Conservation (phyloP, 805 yeast species). For the Myxozyma nipponensis region DNA sequence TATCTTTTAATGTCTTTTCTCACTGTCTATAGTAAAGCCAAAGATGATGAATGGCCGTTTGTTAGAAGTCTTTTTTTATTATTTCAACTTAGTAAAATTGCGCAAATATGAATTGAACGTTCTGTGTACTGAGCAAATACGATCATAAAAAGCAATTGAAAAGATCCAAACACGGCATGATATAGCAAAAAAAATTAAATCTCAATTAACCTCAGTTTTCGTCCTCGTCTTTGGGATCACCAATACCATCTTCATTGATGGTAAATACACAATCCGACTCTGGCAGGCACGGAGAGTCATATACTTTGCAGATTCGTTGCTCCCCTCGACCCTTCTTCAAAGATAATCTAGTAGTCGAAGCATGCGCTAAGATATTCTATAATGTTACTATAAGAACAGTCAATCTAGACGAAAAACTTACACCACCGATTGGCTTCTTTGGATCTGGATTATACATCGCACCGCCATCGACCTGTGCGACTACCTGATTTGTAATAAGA, state of each 20-base stretch:
- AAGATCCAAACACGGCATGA: not conserved
- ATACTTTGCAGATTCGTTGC: constrained; percentile 88
- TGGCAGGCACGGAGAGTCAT: constrained; percentile 94
- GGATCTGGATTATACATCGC: constrained; percentile 88
- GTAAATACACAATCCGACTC: constrained; percentile 95
- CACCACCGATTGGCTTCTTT: constrained; percentile 95
- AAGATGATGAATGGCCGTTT: not conserved
- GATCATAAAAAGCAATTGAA: no score
- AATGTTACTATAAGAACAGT: not conserved
- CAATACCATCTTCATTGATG: constrained; percentile 93
- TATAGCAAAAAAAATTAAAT: not conserved
- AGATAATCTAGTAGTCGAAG: constrained; percentile 88
- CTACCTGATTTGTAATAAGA: constrained; percentile 92
- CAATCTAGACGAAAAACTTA: constrained; percentile 6
- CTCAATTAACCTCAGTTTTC: constrained; percentile 22
- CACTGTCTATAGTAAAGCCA: not conserved
- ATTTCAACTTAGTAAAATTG: not conserved
- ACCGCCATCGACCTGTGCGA: constrained; percentile 93
- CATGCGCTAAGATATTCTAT: constrained; percentile 84
- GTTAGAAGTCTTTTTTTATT: not conserved
- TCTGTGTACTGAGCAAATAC: no score
- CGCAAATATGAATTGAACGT: not conserved
- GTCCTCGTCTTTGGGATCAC: constrained; percentile 87
- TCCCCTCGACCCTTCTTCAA: constrained; percentile 89
- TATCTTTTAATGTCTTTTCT: not conserved